A percentile compares a stretch with the other conserved stretches of the same genome.
Evolutionary conservation across 306 rosid genomes (phyloP).

Genomic region (Quercus berberidifolia): DNA sequence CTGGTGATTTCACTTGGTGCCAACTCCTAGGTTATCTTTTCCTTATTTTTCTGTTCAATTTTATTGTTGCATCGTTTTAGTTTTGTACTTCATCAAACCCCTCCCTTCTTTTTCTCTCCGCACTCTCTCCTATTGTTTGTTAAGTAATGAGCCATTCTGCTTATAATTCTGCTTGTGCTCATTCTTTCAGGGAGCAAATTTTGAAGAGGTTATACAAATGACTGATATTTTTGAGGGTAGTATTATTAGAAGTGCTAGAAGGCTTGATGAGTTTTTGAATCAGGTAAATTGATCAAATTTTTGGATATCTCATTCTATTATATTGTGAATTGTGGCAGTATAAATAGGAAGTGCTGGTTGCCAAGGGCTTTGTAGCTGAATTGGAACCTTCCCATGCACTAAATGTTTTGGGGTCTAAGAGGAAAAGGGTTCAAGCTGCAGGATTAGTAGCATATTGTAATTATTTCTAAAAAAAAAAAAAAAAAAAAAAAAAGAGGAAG

Average conservation of each 20-base stretch:
- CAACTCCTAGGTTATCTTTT: no score
- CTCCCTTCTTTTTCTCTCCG: background rate
- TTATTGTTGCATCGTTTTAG: no score
- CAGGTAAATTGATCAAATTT: constrained; percentile 45
- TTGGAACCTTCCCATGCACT: no score
- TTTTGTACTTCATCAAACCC: no score
- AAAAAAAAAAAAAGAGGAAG: no score
- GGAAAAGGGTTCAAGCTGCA: no score
- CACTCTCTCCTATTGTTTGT: background rate
- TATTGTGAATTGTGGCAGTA: background rate
- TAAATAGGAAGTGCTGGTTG: background rate
- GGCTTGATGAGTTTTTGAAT: constrained; percentile 96
- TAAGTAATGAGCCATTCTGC: constrained; percentile 9
- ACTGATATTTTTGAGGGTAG: constrained; percentile 98
- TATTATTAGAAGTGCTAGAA: constrained; percentile 90
- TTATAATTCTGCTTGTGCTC: background rate
- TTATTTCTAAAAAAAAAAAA: no score
- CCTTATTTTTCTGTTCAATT: no score
- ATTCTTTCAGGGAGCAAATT: constrained; percentile 66
- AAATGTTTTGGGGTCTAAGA: no score
- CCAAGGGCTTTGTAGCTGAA: no score
- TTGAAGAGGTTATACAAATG: constrained; percentile 91
- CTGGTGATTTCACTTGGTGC: no score
- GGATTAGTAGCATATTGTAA: no score
- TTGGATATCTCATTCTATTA: background rate